A percentile compares a stretch with the other conserved stretches of the same genome.
Evolutionary conservation across 2,329 filamentous ascomycete genomes (phyloP).

Genomic region (Fusarium tjaetaba): DNA sequence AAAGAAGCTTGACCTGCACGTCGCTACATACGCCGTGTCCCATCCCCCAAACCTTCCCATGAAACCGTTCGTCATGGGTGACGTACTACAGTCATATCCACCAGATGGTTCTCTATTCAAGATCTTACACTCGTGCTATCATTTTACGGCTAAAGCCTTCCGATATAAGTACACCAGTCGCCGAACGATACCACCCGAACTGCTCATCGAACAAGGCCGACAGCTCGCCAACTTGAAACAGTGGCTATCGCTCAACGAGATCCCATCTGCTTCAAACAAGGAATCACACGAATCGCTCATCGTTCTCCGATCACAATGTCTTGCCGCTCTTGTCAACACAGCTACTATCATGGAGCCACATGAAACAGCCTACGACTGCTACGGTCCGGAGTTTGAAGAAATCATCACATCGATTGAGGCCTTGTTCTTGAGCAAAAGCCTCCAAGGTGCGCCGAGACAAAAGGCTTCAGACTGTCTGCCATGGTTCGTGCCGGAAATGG

Average conservation of each 20-base stretch:
- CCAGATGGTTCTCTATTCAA: slow-evolving; percentile 7
- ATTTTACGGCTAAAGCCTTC: slow-evolving; percentile 21
- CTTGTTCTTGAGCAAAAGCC: neutral
- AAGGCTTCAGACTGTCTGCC: neutral
- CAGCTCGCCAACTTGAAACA: slow-evolving; percentile 26
- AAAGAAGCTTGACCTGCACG: slow-evolving; percentile 33
- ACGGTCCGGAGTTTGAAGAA: slow-evolving; percentile 31
- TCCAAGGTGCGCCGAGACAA: rapidly evolving
- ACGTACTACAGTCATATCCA: neutral
- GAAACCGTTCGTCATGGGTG: neutral
- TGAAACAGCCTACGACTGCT: slow-evolving; percentile 26
- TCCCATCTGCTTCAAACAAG: neutral
- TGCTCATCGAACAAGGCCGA: slow-evolving; percentile 38
- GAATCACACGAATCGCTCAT: neutral
- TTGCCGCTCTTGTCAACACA: slow-evolving; percentile 15
- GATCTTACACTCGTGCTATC: slow-evolving; percentile 24
- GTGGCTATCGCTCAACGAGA: slow-evolving; percentile 18
- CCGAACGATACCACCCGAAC: slow-evolving; percentile 11
- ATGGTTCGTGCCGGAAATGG: slow-evolving; percentile 30
- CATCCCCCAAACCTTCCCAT: slow-evolving; percentile 16
- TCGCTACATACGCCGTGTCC: slow-evolving; percentile 25
- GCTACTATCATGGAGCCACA: slow-evolving; percentile 22
- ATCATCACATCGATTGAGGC: slow-evolving; percentile 7
- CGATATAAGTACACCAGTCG: slow-evolving; percentile 28
- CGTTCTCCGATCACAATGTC: slow-evolving; percentile 31